phyloP scores from a whole-genome alignment of 306 rosid genomes.

The Sindora glabra region DNA sequence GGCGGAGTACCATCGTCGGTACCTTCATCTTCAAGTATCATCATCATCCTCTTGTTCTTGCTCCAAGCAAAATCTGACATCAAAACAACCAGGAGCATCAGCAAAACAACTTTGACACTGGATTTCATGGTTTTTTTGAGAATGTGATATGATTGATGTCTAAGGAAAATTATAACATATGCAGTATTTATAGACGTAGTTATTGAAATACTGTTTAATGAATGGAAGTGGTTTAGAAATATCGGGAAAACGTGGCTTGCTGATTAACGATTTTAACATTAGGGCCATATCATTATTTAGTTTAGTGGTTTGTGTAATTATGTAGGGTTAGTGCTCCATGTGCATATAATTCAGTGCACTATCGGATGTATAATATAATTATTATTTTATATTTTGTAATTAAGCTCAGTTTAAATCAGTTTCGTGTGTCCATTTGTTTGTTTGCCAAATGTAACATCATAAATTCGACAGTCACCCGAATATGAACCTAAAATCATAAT shows the following conservation, averaged over 20 bases:
- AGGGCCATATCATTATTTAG: not conserved
- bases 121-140: not conserved
- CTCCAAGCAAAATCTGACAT: conserved; percentile 4
- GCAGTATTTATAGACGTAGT: conserved; percentile 1
- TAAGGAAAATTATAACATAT: not conserved
- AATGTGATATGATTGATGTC: not conserved
- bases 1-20: too few relatives aligned
- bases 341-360: not conserved
- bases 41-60: not conserved
- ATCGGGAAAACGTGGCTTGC: not conserved
- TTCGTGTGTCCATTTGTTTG: too few relatives aligned
- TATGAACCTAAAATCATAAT: too few relatives aligned
- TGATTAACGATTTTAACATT: not conserved
- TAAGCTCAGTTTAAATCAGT: too few relatives aligned
- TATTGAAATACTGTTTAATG: not conserved
- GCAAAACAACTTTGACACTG: not conserved
- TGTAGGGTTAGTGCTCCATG: not conserved
- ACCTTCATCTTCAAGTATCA: not conserved
- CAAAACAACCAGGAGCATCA: not conserved
- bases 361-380: not conserved
- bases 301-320: not conserved
- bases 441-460: too few relatives aligned
- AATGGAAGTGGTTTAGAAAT: too few relatives aligned
- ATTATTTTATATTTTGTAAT: too few relatives aligned
- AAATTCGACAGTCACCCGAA: too few relatives aligned